Evolutionary conservation across 805 yeast species (phyloP).

Genomic region (Teunomyces kruisii): DNA sequence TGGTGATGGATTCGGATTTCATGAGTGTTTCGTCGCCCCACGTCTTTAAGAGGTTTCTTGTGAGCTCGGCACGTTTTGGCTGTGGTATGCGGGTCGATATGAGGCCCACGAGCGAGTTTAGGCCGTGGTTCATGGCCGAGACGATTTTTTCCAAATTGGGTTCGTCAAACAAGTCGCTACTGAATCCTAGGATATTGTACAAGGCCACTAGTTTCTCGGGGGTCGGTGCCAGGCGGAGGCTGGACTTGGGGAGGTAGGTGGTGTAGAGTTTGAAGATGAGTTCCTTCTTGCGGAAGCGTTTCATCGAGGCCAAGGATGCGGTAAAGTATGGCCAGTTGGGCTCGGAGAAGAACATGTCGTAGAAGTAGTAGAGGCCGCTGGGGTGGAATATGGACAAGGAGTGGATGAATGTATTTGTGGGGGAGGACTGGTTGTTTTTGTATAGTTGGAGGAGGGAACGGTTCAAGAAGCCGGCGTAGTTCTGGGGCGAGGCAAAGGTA

Average conservation of each 20-base stretch:
- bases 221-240: conserved; percentile 1
- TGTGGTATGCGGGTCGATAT: conserved; percentile 7
- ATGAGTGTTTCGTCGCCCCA: conserved; percentile 37
- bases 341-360: conserved; percentile 22
- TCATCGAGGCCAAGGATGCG: conserved; percentile 17
- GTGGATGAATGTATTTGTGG: conserved; percentile 15
- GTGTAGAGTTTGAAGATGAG: conserved; percentile 17
- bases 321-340: conserved; percentile 19
- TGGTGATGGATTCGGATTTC: conserved; percentile 36
- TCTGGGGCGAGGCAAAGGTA: conserved; percentile 13
- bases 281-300: conserved; percentile 25
- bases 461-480: conserved; percentile 21
- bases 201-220: conserved; percentile 16
- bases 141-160: conserved; percentile 19
- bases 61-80: conserved; percentile 4
- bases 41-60: conserved; percentile 3
- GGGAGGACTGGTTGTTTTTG: background rate
- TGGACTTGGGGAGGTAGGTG: conserved; percentile 9
- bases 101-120: conserved; percentile 18
- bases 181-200: conserved; percentile 15
- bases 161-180: conserved; percentile 17
- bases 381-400: conserved; percentile 24
- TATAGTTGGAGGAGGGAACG: conserved; percentile 16
- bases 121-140: conserved; percentile 8
- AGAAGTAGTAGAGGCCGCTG: conserved; percentile 14